Base-by-base conservation (phyloP, 2,329 filamentous ascomycete genomes). In the Cytospora paraplurivora region DNA sequence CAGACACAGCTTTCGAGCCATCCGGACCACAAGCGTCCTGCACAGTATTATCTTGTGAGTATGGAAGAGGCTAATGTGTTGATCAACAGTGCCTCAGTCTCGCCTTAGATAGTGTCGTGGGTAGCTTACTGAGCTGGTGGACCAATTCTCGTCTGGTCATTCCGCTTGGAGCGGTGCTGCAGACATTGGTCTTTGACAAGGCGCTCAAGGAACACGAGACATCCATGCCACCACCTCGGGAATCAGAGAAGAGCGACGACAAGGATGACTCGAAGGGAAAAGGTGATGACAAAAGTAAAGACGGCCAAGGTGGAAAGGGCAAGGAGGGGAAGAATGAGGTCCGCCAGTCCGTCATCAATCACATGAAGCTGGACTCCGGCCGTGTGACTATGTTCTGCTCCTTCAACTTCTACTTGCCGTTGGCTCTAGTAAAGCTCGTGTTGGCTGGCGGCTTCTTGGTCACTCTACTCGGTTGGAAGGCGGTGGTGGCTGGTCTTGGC, bases 151-250 rank as follows among this genome's bases (percentile, higher is more conserved):
- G 70, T 1, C 73, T 76, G 1, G 73, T 75, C 19, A 71, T 70
- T 13, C 74, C 74, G 0, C 64, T 75, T 11, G 68, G 64, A 38
- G 71, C 72, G 7, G 67, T 75, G 6, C 60, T 76, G 47, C 74
- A 76, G 67, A 71, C 73, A 0, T 66, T 76, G 35, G 72, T 76
- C 34, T 76, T 76, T 53, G 68, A 71, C 52, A 76, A 76, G 59
- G 74, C 74, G 10, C 67, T 76, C 35, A 72, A 69, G 34, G 72
- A 74, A 19, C 74, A 75, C 53, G 74, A 76, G 52, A 72, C 71
- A 5, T 72, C 74, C 2, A 67, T 67, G 53, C 68, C 71, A 4
- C 64, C 64, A 13, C 54, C 64, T 21, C 58, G 56, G 19, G 11
- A 56, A 1, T 37, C 63, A 41, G 66, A 62, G 21, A 53, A 64